Conservation (phyloP, 2,329 filamentous ascomycete genomes). For the Diaporthe sp. region DNA sequence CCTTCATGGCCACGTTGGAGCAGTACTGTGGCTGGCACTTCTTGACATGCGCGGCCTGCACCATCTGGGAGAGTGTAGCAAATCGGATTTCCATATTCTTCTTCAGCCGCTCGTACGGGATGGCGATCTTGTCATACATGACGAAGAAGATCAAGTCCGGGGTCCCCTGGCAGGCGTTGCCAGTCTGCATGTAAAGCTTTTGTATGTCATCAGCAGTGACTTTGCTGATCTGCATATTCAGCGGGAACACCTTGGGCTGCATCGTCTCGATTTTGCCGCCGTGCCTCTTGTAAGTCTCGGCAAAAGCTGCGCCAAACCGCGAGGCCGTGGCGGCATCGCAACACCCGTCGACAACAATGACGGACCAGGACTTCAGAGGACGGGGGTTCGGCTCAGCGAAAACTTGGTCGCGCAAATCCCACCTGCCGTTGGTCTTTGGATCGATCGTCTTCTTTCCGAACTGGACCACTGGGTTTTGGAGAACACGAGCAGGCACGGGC, state of each 20-base stretch:
- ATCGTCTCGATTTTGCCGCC: conserved; percentile 57
- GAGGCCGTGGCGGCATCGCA: conserved; percentile 67
- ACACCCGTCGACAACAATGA: conserved; percentile 75
- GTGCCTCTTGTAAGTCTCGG: conserved; percentile 60
- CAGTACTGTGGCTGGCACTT: conserved; percentile 86
- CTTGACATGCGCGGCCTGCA: conserved; percentile 78
- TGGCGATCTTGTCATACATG: conserved; percentile 77
- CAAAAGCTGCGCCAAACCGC: conserved; percentile 67
- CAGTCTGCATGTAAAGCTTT: conserved; percentile 67
- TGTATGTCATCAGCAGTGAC: conserved; percentile 67
- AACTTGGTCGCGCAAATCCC: conserved; percentile 87
- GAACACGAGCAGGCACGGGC: conserved; percentile 76
- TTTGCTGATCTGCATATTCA: conserved; percentile 45
- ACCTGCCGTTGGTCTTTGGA: conserved; percentile 79
- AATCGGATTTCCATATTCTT: conserved; percentile 88
- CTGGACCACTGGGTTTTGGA: conserved; percentile 78
- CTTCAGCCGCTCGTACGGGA: conserved; percentile 88
- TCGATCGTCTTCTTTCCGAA: conserved; percentile 72
- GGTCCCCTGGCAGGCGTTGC: conserved; percentile 64
- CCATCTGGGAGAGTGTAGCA: conserved; percentile 85
- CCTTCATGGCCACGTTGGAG: conserved; percentile 95
- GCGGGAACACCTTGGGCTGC: conserved; percentile 53
- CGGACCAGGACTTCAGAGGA: conserved; percentile 80
- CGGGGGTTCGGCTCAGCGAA: conserved; percentile 76
- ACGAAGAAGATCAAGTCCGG: conserved; percentile 88